phyloP scores from a whole-genome alignment of 2,329 filamentous ascomycete species.

The Fusarium sp. region DNA sequence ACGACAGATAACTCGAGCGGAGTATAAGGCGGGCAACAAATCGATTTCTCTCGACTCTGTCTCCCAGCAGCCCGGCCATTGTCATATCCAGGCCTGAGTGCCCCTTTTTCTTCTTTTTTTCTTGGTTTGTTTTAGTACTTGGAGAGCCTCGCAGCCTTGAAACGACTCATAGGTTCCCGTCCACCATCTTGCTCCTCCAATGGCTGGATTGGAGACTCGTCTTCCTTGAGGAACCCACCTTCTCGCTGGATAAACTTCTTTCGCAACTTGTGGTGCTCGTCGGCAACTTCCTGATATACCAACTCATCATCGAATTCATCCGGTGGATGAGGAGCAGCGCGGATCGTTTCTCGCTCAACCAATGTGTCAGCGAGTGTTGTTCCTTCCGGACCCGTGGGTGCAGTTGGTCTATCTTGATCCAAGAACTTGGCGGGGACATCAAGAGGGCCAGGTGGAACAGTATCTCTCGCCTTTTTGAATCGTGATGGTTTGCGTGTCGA shows the following conservation, averaged over 20 bases:
- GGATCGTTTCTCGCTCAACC: constrained; percentile 62
- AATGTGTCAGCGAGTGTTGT: constrained; percentile 69
- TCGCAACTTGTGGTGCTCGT: constrained; percentile 84
- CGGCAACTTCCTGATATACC: constrained; percentile 80
- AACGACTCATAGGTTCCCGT: constrained; percentile 74
- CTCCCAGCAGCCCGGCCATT: constrained; percentile 22
- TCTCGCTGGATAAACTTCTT: constrained; percentile 85
- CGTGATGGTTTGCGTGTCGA: constrained; percentile 58
- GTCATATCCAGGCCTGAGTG: constrained; percentile 10
- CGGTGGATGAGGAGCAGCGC: constrained; percentile 51
- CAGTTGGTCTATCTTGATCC: constrained; percentile 51
- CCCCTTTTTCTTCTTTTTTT: constrained; percentile 16
- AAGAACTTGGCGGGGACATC: constrained; percentile 56
- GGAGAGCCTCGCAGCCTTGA: constrained; percentile 76
- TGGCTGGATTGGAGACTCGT: constrained; percentile 73
- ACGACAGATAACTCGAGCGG: constrained; percentile 29
- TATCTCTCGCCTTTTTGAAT: constrained; percentile 60
- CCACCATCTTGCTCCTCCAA: constrained; percentile 75
- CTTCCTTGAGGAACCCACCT: constrained; percentile 82
- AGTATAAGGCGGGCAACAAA: constrained; percentile 37
- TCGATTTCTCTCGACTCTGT: constrained; percentile 46
- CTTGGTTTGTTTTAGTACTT: constrained; percentile 54
- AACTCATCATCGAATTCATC: constrained; percentile 77
- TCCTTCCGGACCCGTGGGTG: constrained; percentile 63
- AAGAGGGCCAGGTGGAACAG: constrained; percentile 55